A percentile compares a stretch with the other conserved stretches of the same genome.
Evolutionary conservation across 106 monocot species (phyloP).

Genomic region (Dioscorea dumetorum): DNA sequence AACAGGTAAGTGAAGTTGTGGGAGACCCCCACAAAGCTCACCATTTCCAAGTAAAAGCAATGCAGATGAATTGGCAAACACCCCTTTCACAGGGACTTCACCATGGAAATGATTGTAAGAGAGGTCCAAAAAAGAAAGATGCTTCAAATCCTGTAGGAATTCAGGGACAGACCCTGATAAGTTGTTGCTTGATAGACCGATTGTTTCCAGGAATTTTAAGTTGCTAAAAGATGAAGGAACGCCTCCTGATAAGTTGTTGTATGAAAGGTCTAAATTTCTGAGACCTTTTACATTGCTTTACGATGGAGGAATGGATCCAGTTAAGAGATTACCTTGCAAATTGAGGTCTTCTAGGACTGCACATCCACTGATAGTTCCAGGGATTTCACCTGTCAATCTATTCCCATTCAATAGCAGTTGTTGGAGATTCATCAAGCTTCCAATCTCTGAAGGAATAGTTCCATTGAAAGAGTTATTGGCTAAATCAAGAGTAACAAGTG

Average conservation of each 20-base stretch:
- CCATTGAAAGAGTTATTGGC: conserved; percentile 23
- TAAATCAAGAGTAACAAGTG: conserved; percentile 8
- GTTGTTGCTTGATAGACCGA: conserved; percentile 36
- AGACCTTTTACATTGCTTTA: background rate
- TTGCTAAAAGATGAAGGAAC: background rate
- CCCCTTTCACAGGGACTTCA: background rate
- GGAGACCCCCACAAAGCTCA: background rate
- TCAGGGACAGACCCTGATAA: conserved; percentile 33
- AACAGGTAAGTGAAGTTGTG: background rate
- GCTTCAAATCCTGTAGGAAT: conserved; percentile 7
- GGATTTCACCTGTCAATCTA: conserved; percentile 29
- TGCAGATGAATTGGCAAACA: background rate
- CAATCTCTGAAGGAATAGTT: conserved; percentile 23
- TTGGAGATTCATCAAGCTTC: conserved; percentile 14
- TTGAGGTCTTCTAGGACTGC: conserved; percentile 15
- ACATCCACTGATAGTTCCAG: conserved; percentile 20
- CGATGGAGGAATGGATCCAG: conserved; percentile 24
- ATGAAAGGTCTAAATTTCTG: too few relatives aligned
- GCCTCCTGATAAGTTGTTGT: too few relatives aligned
- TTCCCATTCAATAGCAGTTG: conserved; percentile 20
- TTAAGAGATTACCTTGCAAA: conserved; percentile 25
- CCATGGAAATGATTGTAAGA: conserved; percentile 1
- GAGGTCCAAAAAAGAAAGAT: conserved; percentile 11
- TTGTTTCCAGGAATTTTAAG: conserved; percentile 12
- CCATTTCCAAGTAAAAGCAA: background rate